Percentiles rank a stretch among this genome's conserved stretches.
These are phyloP conservation scores for Myxozyma mucilagina DNA, from an alignment of 805 yeast genomes.

Conservation along the genomic window DNA sequence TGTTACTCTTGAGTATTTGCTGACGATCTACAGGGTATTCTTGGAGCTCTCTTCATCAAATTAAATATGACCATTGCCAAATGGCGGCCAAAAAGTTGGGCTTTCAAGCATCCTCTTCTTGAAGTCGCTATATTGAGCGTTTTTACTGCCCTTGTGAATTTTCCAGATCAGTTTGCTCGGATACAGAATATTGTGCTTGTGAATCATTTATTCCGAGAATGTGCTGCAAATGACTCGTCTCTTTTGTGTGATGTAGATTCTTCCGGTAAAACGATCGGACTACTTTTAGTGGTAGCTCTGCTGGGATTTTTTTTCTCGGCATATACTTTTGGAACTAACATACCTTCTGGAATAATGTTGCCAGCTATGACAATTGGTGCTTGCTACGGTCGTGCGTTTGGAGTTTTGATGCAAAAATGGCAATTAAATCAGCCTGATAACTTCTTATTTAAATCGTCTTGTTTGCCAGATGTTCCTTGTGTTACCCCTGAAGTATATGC, in stretches of 20 bases:
- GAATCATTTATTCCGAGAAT: slow-evolving; percentile 68
- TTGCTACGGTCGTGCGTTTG: slow-evolving; percentile 84
- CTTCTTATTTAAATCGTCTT: slow-evolving; percentile 38
- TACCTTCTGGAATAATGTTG: slow-evolving; percentile 96
- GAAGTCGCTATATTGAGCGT: slow-evolving; percentile 54
- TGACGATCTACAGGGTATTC: slow-evolving; percentile 12
- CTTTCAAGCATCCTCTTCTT: slow-evolving; percentile 39
- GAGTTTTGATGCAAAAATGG: slow-evolving; percentile 62
- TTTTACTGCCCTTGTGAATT: slow-evolving; percentile 56
- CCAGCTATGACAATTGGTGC: slow-evolving; percentile 98
- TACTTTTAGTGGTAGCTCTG: slow-evolving; percentile 45
- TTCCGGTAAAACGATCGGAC: slow-evolving; percentile 33
- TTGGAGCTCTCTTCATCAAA: slow-evolving; percentile 23
- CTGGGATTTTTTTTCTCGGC: slow-evolving; percentile 63
- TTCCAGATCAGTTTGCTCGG: slow-evolving; percentile 56
- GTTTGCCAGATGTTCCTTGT: slow-evolving; percentile 53
- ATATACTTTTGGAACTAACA: slow-evolving; percentile 64
- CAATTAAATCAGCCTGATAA: slow-evolving; percentile 44
- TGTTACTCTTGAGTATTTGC: slow-evolving; percentile 45
- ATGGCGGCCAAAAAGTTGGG: slow-evolving; percentile 31
- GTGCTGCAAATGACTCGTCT: slow-evolving; percentile 42
- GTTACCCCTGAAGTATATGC: slow-evolving; percentile 87
- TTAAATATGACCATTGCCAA: slow-evolving; percentile 30
- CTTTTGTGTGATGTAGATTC: slow-evolving; percentile 1
- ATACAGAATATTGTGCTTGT: slow-evolving; percentile 58